Conservation (phyloP, 495 filamentous ascomycete genomes). For the Astrothelium macrocarpum region DNA sequence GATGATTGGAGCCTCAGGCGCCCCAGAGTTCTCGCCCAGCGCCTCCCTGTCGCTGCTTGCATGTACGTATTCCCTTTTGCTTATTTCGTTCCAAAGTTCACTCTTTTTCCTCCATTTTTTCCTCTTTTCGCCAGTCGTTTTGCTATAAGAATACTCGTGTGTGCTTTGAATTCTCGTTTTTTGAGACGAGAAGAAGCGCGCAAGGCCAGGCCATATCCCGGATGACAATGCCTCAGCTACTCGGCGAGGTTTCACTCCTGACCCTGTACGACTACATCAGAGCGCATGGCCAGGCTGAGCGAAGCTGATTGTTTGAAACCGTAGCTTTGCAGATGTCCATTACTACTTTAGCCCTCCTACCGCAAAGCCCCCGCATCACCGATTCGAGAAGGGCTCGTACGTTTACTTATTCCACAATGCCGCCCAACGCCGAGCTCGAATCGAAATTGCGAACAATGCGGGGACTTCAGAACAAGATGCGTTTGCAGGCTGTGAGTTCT, state of each 20-base stretch:
- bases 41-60: background rate
- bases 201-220: background rate
- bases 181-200: background rate
- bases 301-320: background rate
- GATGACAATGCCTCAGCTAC: slow-evolving; percentile 59
- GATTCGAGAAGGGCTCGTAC: slow-evolving; percentile 84
- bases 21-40: background rate
- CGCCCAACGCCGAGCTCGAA: slow-evolving; percentile 52
- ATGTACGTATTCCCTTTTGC: background rate
- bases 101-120: background rate
- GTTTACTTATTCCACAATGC: slow-evolving; percentile 78
- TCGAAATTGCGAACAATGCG: slow-evolving; percentile 83
- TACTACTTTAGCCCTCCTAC: slow-evolving; percentile 74
- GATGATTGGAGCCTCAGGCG: slow-evolving; percentile 2
- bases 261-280: slow-evolving; percentile 54
- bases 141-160: background rate
- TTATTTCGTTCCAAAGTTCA: background rate
- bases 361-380: slow-evolving; percentile 63
- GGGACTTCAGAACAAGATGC: slow-evolving; percentile 83
- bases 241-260: slow-evolving; percentile 68
- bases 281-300: background rate
- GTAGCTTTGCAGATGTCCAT: slow-evolving; percentile 80
- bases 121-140: background rate
- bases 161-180: background rate
- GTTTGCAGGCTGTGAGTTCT: slow-evolving; percentile 64